These are phyloP conservation scores for Areca catechu DNA, from an alignment of 176 grass and related monocot genomes.

Conservation along the genomic window DNA sequence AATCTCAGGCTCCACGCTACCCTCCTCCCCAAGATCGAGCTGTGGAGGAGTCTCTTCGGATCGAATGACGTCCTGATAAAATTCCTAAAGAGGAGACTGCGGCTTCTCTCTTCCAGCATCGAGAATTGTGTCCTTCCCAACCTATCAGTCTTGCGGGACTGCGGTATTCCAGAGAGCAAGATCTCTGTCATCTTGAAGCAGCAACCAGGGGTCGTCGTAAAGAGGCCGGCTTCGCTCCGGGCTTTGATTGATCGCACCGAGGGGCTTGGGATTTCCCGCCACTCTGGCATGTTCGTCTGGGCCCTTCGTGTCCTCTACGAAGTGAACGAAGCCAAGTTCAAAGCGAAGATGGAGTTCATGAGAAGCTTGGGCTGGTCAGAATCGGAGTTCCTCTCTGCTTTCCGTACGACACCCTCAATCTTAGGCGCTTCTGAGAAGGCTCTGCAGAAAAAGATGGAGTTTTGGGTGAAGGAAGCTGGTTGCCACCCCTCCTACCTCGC, in stretches of 20 bases:
- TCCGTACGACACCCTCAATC: neutral
- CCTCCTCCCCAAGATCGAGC: slow-evolving; percentile 1
- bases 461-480: slow-evolving; percentile 19
- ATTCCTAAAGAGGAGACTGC: neutral
- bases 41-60: neutral
- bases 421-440: neutral
- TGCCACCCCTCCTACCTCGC: slow-evolving; percentile 14
- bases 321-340: neutral
- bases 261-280: neutral
- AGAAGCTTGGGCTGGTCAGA: slow-evolving; percentile 15
- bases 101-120: neutral
- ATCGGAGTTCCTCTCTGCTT: neutral
- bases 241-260: neutral
- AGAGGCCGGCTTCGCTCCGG: neutral
- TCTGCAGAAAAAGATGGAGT: slow-evolving; percentile 37
- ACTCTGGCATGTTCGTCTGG: neutral
- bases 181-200: neutral
- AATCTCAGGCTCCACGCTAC: neutral
- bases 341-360: slow-evolving; percentile 3
- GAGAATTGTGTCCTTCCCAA: slow-evolving; percentile 2
- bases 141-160: neutral
- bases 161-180: slow-evolving; percentile 8
- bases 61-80: neutral
- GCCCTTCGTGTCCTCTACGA: neutral
- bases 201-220: neutral